These are phyloP conservation scores for Phytophthora uliginosa DNA, from an alignment of 352 stramenopile species.

Conservation along the genomic window DNA sequence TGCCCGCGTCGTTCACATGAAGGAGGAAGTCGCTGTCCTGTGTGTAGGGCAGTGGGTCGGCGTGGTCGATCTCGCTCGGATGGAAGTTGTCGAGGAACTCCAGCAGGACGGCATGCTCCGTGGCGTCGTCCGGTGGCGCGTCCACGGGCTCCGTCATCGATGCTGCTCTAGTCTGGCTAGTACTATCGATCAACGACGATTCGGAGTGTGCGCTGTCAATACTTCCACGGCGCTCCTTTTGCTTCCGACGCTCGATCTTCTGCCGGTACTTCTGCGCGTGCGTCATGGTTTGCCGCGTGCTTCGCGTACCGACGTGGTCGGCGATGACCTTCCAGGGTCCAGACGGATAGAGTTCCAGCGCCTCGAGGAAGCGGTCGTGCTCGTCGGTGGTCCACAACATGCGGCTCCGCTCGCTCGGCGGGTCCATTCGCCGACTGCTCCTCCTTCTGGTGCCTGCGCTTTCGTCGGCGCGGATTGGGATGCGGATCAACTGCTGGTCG, in stretches of 20 bases:
- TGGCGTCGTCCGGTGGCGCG: slow-evolving; percentile 3
- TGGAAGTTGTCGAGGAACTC: slow-evolving; percentile 38
- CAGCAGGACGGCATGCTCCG: slow-evolving; percentile 26
- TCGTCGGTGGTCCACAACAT: slow-evolving; percentile 45
- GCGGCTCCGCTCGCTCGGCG: slow-evolving; percentile 25
- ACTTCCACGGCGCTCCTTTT: slow-evolving; percentile 13
- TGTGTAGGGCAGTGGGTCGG: slow-evolving; percentile 23
- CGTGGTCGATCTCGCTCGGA: slow-evolving; percentile 29
- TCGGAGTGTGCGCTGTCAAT: slow-evolving; percentile 8
- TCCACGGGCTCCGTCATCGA: slow-evolving; percentile 14
- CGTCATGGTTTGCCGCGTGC: slow-evolving; percentile 42
- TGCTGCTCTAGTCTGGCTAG: slow-evolving; percentile 8
- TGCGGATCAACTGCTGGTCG: slow-evolving; percentile 35
- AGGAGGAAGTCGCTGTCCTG: slow-evolving; percentile 14
- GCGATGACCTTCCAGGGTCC: slow-evolving; percentile 45
- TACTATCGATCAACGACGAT: slow-evolving; percentile 6
- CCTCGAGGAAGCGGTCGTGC: slow-evolving; percentile 49
- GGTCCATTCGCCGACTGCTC: slow-evolving; percentile 19
- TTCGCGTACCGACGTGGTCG: slow-evolving; percentile 34
- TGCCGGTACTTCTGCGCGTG: slow-evolving; percentile 55
- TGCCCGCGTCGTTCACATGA: background rate
- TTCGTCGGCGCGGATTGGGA: slow-evolving; percentile 28
- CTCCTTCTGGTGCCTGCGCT: slow-evolving; percentile 7
- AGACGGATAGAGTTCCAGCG: slow-evolving; percentile 39
- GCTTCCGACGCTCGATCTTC: slow-evolving; percentile 32